These are phyloP conservation scores for Mentha longifolia DNA, from an alignment of 257 asterid genomes.

Conservation along the genomic window DNA sequence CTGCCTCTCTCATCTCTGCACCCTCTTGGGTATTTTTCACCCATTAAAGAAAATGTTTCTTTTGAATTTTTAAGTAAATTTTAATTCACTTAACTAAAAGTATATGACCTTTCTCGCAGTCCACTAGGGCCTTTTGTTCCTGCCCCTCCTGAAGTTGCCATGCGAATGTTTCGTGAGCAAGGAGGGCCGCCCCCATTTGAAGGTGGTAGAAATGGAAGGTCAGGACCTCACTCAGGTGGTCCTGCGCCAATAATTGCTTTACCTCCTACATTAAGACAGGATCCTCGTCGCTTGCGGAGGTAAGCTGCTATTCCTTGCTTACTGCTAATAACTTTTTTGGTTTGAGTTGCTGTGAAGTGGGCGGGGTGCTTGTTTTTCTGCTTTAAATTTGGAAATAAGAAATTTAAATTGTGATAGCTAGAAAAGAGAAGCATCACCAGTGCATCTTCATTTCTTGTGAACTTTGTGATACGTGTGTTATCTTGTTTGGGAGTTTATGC, in stretches of 20 bases:
- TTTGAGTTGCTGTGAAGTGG: not conserved
- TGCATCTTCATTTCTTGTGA: not conserved
- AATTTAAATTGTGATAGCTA: not conserved
- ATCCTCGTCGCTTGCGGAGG: slow-evolving; percentile 98
- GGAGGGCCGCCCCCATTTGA: slow-evolving; percentile 91
- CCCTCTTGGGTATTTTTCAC: not conserved
- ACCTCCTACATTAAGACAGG: slow-evolving; percentile 79
- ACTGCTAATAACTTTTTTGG: slow-evolving; percentile 15
- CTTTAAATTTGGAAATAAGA: not conserved
- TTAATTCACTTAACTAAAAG: not conserved
- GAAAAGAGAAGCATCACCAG: not conserved
- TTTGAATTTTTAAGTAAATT: not conserved
- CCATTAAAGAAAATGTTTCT: not conserved
- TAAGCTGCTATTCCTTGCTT: slow-evolving; percentile 34
- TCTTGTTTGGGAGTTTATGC: not conserved
- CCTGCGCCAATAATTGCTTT: slow-evolving; percentile 73
- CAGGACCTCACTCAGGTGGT: slow-evolving; percentile 41
- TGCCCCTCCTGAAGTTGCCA: slow-evolving; percentile 99
- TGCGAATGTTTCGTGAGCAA: slow-evolving; percentile 94
- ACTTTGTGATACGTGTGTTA: not conserved
- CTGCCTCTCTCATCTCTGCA: not conserved
- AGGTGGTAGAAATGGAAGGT: slow-evolving; percentile 70
- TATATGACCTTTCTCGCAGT: slow-evolving; percentile 47
- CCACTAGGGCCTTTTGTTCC: slow-evolving; percentile 99
- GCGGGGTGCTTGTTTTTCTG: not conserved